These are phyloP conservation scores for Citrus mangshanensis DNA, from an alignment of 345 rosid species.

Conservation along the genomic window DNA sequence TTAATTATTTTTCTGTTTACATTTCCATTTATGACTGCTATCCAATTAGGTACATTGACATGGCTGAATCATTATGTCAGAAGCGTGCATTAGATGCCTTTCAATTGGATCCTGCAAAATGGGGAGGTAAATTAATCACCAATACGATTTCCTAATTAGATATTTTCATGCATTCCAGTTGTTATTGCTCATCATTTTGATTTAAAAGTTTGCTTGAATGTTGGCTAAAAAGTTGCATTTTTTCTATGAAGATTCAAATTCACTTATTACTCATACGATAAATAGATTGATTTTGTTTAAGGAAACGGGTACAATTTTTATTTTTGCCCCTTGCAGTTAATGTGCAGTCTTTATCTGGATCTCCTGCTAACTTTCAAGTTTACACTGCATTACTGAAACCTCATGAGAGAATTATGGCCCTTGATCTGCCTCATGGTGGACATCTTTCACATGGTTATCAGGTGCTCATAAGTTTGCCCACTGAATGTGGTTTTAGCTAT, in stretches of 20 bases:
- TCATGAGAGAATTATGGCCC: conserved; percentile 97
- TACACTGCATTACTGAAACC: conserved; percentile 89
- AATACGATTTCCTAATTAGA: neutral
- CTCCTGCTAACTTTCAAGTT: conserved; percentile 93
- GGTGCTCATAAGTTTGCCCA: conserved; percentile 39
- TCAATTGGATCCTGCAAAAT: conserved; percentile 75
- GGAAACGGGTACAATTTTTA: conserved; percentile 11
- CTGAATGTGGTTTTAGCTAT: neutral
- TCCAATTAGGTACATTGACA: conserved; percentile 74
- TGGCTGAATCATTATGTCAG: conserved; percentile 91
- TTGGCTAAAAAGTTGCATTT: neutral
- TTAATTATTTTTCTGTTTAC: neutral
- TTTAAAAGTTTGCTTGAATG: neutral
- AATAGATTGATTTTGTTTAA: neutral
- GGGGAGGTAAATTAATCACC: conserved; percentile 71
- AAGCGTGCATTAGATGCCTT: conserved; percentile 89
- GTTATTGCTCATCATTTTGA: neutral
- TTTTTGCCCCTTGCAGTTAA: conserved; percentile 55
- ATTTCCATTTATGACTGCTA: neutral
- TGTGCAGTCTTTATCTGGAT: conserved; percentile 93
- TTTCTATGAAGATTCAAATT: neutral
- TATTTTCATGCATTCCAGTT: neutral
- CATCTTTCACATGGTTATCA: conserved; percentile 99
- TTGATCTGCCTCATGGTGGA: conserved; percentile 98
- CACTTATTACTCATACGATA: neutral